Conservation (phyloP, 1,139 yeast genomes). For the Saccharomyces hybrid region DNA sequence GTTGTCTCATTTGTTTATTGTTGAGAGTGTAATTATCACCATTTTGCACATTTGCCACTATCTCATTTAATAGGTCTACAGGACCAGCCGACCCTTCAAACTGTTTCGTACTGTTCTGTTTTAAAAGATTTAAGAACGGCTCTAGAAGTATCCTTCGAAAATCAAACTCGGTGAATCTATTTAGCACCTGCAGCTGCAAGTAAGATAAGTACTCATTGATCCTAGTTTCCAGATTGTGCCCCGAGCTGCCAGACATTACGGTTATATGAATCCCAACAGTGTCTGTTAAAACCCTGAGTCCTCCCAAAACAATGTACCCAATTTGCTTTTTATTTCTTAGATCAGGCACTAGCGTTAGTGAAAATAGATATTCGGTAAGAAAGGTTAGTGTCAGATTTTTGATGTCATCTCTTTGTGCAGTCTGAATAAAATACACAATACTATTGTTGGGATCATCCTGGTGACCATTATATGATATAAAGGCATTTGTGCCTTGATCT, state of each 20-base stretch:
- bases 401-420: constrained; percentile 40
- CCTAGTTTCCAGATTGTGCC: constrained; percentile 35
- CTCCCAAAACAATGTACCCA: constrained; percentile 52
- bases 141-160: constrained; percentile 34
- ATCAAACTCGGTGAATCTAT: constrained; percentile 27
- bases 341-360: constrained; percentile 37
- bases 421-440: constrained; percentile 45
- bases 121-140: constrained; percentile 33
- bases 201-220: constrained; percentile 41
- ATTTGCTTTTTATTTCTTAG: constrained; percentile 47
- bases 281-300: constrained; percentile 42
- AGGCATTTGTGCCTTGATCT: constrained; percentile 33
- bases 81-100: constrained; percentile 30
- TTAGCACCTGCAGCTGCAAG: constrained; percentile 8
- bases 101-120: constrained; percentile 7
- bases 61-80: constrained; percentile 34
- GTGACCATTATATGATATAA: constrained; percentile 30
- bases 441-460: constrained; percentile 43
- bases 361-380: constrained; percentile 40
- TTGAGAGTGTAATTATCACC: constrained; percentile 27
- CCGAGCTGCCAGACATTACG: constrained; percentile 41
- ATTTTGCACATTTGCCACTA: constrained; percentile 32
- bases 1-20: constrained; percentile 33
- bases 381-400: constrained; percentile 35
- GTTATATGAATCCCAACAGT: constrained; percentile 51